Percentiles rank a stretch among this genome's conserved stretches.
phyloP scores from a whole-genome alignment of 1,284 basidiomycete species.

The Cryptococcus sp. region DNA sequence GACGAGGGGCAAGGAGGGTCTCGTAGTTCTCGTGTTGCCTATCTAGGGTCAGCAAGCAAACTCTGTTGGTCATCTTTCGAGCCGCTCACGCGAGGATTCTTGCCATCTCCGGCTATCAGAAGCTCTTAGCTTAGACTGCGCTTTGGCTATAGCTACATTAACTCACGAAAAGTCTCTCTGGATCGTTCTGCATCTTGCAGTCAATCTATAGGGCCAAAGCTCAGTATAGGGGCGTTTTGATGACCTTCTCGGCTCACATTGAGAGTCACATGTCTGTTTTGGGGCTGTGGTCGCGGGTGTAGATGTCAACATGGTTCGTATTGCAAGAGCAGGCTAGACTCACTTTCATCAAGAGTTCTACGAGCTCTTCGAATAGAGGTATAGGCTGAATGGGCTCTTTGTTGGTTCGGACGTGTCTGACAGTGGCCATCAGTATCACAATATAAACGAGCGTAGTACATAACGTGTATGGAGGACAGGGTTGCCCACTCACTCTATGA shows the following conservation, averaged over 20 bases:
- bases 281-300: slow-evolving; percentile 60
- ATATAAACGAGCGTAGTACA: neutral
- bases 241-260: slow-evolving; percentile 58
- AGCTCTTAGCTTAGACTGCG: slow-evolving; percentile 2
- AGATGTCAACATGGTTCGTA: neutral
- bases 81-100: slow-evolving; percentile 61
- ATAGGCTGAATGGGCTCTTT: slow-evolving; percentile 84
- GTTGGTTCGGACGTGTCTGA: slow-evolving; percentile 68
- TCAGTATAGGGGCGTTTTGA: neutral
- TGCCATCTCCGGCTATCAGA: slow-evolving; percentile 69
- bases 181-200: slow-evolving; percentile 91
- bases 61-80: neutral
- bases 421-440: neutral
- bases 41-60: neutral
- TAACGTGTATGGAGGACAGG: no score
- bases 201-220: slow-evolving; percentile 60
- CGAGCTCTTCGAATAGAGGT: slow-evolving; percentile 79
- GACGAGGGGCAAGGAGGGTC: slow-evolving; percentile 77
- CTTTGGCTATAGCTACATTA: neutral
- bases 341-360: slow-evolving; percentile 73
- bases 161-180: slow-evolving; percentile 73
- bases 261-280: slow-evolving; percentile 80
- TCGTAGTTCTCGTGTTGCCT: slow-evolving; percentile 71
- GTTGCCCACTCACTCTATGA: slow-evolving; percentile 45
- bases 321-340: slow-evolving; percentile 3